phyloP scores from a whole-genome alignment of 192 early-diverging fungal species.

The Backusella circina region DNA sequence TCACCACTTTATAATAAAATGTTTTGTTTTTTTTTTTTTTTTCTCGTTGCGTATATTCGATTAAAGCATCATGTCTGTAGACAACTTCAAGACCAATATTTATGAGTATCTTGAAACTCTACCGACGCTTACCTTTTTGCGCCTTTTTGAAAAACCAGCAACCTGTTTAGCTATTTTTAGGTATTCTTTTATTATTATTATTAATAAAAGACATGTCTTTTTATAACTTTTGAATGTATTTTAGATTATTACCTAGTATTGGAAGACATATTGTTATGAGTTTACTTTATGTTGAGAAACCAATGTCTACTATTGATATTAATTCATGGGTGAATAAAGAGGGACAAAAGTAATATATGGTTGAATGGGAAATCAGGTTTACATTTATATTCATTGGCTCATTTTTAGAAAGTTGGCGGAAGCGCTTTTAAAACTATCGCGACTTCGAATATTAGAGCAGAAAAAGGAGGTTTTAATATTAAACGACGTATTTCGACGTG shows the following conservation, averaged over 20 bases:
- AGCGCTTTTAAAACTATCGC: conserved; percentile 64
- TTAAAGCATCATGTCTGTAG: conserved; percentile 27
- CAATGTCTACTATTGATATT: conserved; percentile 57
- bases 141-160: conserved; percentile 84
- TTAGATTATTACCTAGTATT: conserved; percentile 72
- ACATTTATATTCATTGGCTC: not conserved
- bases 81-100: conserved; percentile 67
- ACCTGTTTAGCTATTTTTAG: conserved; percentile 92
- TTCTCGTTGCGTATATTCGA: not conserved
- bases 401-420: conserved; percentile 52
- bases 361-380: too few species aligned
- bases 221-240: not conserved
- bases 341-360: conserved; percentile 28
- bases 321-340: conserved; percentile 33
- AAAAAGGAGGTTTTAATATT: conserved; percentile 49
- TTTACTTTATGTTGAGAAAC: conserved; percentile 69
- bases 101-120: conserved; percentile 80
- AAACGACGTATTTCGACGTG: conserved; percentile 62
- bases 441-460: conserved; percentile 68
- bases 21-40: not conserved
- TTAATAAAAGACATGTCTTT: not conserved
- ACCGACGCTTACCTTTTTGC: conserved; percentile 67
- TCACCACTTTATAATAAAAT: not conserved
- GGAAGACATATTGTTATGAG: conserved; percentile 90
- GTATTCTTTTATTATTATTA: conserved; percentile 29